Base-by-base conservation (phyloP, 805 yeast genomes). In the Nakazawaea populi region DNA sequence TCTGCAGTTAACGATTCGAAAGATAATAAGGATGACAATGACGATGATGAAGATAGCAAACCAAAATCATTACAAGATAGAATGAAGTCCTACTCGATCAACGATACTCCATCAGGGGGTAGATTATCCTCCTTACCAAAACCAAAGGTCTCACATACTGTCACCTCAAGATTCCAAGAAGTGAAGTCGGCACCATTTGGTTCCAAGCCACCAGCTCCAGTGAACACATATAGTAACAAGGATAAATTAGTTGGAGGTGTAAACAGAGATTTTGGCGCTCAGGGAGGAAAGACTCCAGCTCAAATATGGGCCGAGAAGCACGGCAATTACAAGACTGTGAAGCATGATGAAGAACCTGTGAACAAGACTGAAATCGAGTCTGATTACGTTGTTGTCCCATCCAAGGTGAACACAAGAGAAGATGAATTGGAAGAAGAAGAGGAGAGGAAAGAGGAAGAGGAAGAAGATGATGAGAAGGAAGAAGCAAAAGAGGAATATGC, bases 281-380 rank as follows among this genome's bases (percentile, higher is more conserved):
- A 78, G 54, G 79, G 76, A 54, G 97, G 96, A 54, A 87, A 89
- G 67, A 87, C 96, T 6, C 97, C 97, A 28, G 97, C 97, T 31
- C 97, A 90, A 70, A 60, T 88, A 31, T 90, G 97, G 97, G 97
- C 97, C 28, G 97, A 87, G 64, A 87, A 84, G 70, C 82, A 85
- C 62, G 96, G 89, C 45, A 76, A 83, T 63, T 80, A 73, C 59
- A 77, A 74, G 57, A 69, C 71, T 43, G 79, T 71, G 45, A 56
- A 61, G 47, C 55, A 61, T 11, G 55, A 62, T 38, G 66, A 60
- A 4, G 60, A 55, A n/a, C 70, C 66, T n/a, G 68, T 61, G 31
- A 64, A 60, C 39, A 52, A 67, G 29, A 30, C 38, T 8, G 49
- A 31, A 18, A 27, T 18, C 27, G 45, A 47, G 12, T 14, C 34